Percentiles rank a stretch among this genome's conserved stretches.
These are phyloP conservation scores for Dittrichia graveolens DNA, from an alignment of 129 eudicot genomes.

Conservation along the genomic window DNA sequence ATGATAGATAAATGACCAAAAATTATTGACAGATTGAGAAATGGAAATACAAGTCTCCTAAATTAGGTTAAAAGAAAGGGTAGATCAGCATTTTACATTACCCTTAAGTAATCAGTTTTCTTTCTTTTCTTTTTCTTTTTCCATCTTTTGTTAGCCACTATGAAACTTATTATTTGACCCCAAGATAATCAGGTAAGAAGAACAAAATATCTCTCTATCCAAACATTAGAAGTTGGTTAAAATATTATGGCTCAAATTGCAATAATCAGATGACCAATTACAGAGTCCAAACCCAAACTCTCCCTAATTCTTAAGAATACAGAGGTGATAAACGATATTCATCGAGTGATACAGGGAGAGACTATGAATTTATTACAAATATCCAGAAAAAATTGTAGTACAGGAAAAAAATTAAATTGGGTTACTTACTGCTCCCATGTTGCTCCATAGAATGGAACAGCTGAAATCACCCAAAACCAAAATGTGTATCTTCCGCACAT, in stretches of 20 bases:
- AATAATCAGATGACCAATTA: neutral
- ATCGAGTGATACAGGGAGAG: neutral
- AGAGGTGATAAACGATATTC: too few relatives aligned
- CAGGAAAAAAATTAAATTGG: conserved; percentile 8
- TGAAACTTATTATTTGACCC: neutral
- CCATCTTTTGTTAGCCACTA: neutral
- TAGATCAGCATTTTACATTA: neutral
- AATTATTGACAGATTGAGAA: neutral
- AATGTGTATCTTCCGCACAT: conserved; percentile 88
- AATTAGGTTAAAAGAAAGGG: neutral
- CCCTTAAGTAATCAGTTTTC: neutral
- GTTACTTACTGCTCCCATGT: conserved; percentile 95
- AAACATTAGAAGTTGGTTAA: neutral
- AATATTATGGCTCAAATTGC: neutral
- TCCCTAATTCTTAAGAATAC: neutral
- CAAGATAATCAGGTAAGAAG: neutral
- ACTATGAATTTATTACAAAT: neutral
- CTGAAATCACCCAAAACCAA: conserved; percentile 98
- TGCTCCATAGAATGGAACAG: conserved; percentile 90
- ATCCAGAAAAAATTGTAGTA: conserved; percentile 5
- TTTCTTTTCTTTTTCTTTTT: neutral
- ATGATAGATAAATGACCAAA: neutral
- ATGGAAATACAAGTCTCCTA: neutral
- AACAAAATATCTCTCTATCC: neutral
- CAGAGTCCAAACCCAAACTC: neutral